Evolutionary conservation across 2,329 filamentous ascomycete genomes (phyloP).

Genomic region (Talaromyces funiculosus): DNA sequence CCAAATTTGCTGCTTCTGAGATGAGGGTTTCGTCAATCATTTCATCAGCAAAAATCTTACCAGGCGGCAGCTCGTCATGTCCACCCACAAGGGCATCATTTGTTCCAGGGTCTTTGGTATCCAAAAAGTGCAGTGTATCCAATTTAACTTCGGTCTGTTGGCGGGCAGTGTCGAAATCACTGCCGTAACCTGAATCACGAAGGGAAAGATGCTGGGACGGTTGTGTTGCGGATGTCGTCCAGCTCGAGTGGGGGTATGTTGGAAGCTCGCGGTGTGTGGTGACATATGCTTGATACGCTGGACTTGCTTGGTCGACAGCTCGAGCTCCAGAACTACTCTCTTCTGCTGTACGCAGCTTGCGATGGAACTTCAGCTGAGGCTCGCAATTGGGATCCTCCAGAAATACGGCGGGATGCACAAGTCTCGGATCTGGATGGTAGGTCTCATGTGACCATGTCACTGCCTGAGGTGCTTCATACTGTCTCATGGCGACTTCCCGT

Average conservation of each 20-base stretch:
- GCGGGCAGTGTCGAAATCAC: background rate
- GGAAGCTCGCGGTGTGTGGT: constrained; percentile 12
- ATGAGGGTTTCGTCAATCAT: constrained; percentile 6
- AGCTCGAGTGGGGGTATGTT: constrained; percentile 9
- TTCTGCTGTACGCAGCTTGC: constrained; percentile 5
- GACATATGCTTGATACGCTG: constrained; percentile 8
- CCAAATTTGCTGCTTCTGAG: background rate
- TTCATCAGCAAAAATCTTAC: constrained; percentile 10
- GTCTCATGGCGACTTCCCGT: constrained; percentile 11
- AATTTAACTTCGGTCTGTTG: background rate
- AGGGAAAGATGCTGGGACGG: background rate
- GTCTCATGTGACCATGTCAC: constrained; percentile 12
- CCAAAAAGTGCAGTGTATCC: background rate
- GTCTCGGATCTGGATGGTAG: constrained; percentile 11
- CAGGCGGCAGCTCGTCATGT: background rate
- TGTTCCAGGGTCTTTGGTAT: background rate
- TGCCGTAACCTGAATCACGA: background rate
- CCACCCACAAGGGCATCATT: constrained; percentile 1
- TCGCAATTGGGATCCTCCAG: constrained; percentile 7
- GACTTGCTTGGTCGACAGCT: background rate
- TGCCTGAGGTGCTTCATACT: constrained; percentile 13
- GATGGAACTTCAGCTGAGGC: constrained; percentile 11
- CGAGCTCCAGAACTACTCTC: constrained; percentile 5
- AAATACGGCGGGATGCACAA: constrained; percentile 12
- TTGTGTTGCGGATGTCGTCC: background rate